These are phyloP conservation scores for Populus hybrid DNA, from an alignment of 441 rosid species.

Conservation along the genomic window DNA sequence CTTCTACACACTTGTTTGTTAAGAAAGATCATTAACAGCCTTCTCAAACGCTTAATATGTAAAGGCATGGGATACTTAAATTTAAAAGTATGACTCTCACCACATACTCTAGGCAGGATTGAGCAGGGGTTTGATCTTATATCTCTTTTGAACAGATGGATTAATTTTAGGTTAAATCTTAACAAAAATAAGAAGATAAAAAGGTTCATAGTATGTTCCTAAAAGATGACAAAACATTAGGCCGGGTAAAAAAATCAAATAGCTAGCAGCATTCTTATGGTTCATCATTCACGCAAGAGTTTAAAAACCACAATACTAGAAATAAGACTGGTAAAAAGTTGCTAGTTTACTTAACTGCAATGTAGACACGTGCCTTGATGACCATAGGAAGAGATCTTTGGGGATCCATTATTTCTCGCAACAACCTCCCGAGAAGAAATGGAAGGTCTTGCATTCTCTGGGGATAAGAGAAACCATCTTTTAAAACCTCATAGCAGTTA, in stretches of 20 bases:
- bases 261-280: background rate
- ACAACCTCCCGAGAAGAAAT: conserved; percentile 66
- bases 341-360: conserved; percentile 61
- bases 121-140: background rate
- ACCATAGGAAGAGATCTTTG: conserved; percentile 83
- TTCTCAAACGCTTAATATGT: background rate
- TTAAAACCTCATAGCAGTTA: conserved; percentile 1
- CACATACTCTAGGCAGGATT: background rate
- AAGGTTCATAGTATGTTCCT: background rate
- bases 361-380: conserved; percentile 70
- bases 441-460: conserved; percentile 96
- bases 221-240: background rate
- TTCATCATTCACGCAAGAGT: background rate
- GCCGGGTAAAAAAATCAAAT: background rate
- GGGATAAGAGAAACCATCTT: conserved; percentile 2
- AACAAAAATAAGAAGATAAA: background rate
- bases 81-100: background rate
- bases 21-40: no score
- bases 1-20: no score
- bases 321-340: background rate
- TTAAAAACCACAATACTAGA: background rate
- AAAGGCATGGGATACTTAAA: background rate
- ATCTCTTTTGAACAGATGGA: background rate
- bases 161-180: background rate
- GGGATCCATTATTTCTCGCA: conserved; percentile 77